Evolutionary conservation across 805 yeast genomes (phyloP).

Genomic region (Metschnikowia sp.): DNA sequence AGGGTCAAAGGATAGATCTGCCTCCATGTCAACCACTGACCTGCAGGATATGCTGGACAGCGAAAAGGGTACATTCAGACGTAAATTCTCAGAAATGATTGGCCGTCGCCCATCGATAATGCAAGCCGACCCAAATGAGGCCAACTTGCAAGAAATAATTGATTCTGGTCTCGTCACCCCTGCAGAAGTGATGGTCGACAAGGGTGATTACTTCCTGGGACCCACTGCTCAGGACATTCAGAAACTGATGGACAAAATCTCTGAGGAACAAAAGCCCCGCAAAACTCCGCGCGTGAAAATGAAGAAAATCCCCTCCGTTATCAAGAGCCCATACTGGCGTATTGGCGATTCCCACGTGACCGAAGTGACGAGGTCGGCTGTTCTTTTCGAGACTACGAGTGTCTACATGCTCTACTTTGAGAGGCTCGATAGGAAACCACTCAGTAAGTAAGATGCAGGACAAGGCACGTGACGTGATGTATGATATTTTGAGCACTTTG

Average conservation of each 20-base stretch:
- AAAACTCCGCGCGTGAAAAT: slow-evolving; percentile 28
- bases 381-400: slow-evolving; percentile 66
- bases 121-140: slow-evolving; percentile 36
- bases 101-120: slow-evolving; percentile 40
- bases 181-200: slow-evolving; percentile 37
- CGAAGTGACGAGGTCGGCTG: slow-evolving; percentile 57
- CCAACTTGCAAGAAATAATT: slow-evolving; percentile 36
- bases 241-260: slow-evolving; percentile 12
- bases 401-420: slow-evolving; percentile 87
- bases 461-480: slow-evolving; percentile 7
- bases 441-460: slow-evolving; percentile 8
- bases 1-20: slow-evolving; percentile 2
- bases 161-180: slow-evolving; percentile 41
- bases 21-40: slow-evolving; percentile 16
- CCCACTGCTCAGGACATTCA: slow-evolving; percentile 17
- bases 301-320: slow-evolving; percentile 53
- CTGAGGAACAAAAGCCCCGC: slow-evolving; percentile 9
- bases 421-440: slow-evolving; percentile 33
- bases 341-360: slow-evolving; percentile 72
- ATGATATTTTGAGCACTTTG: background rate
- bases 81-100: slow-evolving; percentile 36
- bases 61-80: slow-evolving; percentile 30
- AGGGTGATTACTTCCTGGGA: slow-evolving; percentile 25
- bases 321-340: slow-evolving; percentile 74
- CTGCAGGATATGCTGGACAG: slow-evolving; percentile 13